A percentile compares a stretch with the other conserved stretches of the same genome.
Evolutionary conservation across 2,329 filamentous ascomycete species (phyloP).

Genomic region (Xylaria sp.): DNA sequence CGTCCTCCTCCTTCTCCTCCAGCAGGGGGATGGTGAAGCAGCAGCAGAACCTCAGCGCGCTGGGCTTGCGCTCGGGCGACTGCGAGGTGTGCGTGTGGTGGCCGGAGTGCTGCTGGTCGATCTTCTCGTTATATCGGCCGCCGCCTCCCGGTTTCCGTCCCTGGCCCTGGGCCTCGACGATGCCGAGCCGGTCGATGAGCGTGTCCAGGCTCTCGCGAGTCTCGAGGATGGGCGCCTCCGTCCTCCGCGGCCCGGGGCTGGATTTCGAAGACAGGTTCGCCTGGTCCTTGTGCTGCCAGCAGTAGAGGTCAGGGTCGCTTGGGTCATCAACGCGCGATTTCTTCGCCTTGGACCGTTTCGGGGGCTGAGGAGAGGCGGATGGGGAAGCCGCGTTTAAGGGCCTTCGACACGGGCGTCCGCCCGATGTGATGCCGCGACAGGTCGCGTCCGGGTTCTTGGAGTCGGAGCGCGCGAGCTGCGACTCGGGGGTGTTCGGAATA

Average conservation of each 20-base stretch:
- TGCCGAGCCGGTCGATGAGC: slow-evolving; percentile 75
- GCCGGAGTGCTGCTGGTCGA: slow-evolving; percentile 21
- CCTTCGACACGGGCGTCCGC: slow-evolving; percentile 81
- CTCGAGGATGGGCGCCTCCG: slow-evolving; percentile 58
- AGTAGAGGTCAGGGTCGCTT: slow-evolving; percentile 70
- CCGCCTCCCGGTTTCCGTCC: slow-evolving; percentile 27
- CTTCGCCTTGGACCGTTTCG: slow-evolving; percentile 34
- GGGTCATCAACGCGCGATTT: slow-evolving; percentile 51
- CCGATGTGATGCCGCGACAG: slow-evolving; percentile 83
- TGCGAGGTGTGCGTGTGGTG: slow-evolving; percentile 14
- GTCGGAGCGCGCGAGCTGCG: slow-evolving; percentile 75
- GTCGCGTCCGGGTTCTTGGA: slow-evolving; percentile 82
- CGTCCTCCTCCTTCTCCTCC: slow-evolving; percentile 41
- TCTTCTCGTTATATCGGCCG: slow-evolving; percentile 33
- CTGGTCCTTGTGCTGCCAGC: slow-evolving; percentile 95
- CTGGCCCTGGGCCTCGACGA: slow-evolving; percentile 65
- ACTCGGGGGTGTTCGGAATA: slow-evolving; percentile 77
- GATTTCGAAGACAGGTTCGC: slow-evolving; percentile 55
- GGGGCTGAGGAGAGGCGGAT: slow-evolving; percentile 31
- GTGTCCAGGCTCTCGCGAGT: slow-evolving; percentile 83
- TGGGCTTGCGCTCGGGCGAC: slow-evolving; percentile 32
- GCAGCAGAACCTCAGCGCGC: slow-evolving; percentile 49
- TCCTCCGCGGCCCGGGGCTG: slow-evolving; percentile 47
- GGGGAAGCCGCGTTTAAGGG: slow-evolving; percentile 56
- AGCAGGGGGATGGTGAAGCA: slow-evolving; percentile 56